Conservation (phyloP, 768 basidiomycete species). For the Boletus barrowsii region DNA sequence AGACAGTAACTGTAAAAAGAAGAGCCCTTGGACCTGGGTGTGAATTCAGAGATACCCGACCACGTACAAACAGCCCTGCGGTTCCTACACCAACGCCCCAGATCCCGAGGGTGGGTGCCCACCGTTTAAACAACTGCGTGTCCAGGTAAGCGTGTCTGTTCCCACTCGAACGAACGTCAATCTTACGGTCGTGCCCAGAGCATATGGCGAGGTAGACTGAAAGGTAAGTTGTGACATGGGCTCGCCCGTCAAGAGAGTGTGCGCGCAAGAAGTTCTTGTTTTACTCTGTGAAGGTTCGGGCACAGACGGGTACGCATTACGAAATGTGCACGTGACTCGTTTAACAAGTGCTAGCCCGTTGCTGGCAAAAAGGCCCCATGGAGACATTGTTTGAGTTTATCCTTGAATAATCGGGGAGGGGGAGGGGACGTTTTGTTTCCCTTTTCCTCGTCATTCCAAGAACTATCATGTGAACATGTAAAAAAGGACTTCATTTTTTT, state of each 20-base stretch:
- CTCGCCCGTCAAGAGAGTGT: neutral
- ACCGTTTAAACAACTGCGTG: constrained; percentile 48
- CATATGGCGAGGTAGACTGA: constrained; percentile 38
- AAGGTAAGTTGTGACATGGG: constrained; percentile 45
- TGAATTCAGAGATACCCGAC: neutral
- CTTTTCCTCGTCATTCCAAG: no score
- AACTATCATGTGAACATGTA: no score
- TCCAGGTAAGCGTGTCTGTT: neutral
- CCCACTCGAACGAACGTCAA: neutral
- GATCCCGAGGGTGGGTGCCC: constrained; percentile 57
- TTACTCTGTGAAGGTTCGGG: neutral
- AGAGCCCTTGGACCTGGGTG: neutral
- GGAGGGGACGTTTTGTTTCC: no score
- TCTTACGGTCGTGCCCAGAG: constrained; percentile 39
- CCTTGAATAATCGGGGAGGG: neutral
- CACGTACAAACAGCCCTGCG: constrained; percentile 60
- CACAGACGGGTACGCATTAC: constrained; percentile 11
- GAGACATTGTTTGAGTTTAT: neutral
- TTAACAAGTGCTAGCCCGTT: neutral
- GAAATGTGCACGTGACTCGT: constrained; percentile 19
- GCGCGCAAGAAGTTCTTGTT: no score
- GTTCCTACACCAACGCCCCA: constrained; percentile 74
- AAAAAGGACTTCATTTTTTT: no score
- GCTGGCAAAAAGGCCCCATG: neutral
- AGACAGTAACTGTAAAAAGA: constrained; percentile 57